phyloP scores from a whole-genome alignment of 768 basidiomycete species.

The Termitomyces eurrhizus region DNA sequence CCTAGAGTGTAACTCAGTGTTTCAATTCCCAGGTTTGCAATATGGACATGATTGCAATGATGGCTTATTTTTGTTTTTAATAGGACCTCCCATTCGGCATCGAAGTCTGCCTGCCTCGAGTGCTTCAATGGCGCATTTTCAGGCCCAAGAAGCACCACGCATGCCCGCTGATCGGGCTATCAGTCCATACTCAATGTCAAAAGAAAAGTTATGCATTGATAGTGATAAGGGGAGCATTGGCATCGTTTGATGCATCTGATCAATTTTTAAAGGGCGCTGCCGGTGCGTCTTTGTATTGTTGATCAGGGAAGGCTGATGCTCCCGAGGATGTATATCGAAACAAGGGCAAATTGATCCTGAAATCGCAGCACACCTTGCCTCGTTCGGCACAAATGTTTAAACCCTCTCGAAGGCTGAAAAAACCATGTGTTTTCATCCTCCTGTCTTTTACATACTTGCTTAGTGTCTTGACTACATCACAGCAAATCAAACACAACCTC shows the following conservation, averaged over 20 bases:
- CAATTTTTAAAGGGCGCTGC: constrained; percentile 91
- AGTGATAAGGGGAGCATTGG: constrained; percentile 46
- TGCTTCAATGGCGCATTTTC: constrained; percentile 30
- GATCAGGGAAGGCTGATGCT: neutral
- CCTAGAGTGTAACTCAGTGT: constrained; percentile 58
- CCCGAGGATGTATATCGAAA: constrained; percentile 95
- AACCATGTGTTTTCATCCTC: constrained; percentile 46
- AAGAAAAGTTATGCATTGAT: constrained; percentile 50
- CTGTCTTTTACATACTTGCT: neutral
- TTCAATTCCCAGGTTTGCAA: too few relatives aligned
- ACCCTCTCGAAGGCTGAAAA: constrained; percentile 92
- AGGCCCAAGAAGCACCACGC: constrained; percentile 65
- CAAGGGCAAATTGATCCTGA: constrained; percentile 44
- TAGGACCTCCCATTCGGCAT: too few relatives aligned
- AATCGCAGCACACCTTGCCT: constrained; percentile 51
- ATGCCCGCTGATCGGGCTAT: constrained; percentile 71
- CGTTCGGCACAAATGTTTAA: constrained; percentile 85
- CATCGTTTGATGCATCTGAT: constrained; percentile 69
- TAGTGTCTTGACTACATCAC: neutral
- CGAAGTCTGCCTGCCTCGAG: too few relatives aligned
- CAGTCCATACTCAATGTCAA: constrained; percentile 76
- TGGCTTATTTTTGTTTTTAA: too few relatives aligned
- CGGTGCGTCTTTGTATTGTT: constrained; percentile 40
- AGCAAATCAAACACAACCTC: constrained; percentile 96
- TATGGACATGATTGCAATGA: too few relatives aligned